Evolutionary conservation across 768 basidiomycete genomes (phyloP).

Genomic region (Mycena floridula): DNA sequence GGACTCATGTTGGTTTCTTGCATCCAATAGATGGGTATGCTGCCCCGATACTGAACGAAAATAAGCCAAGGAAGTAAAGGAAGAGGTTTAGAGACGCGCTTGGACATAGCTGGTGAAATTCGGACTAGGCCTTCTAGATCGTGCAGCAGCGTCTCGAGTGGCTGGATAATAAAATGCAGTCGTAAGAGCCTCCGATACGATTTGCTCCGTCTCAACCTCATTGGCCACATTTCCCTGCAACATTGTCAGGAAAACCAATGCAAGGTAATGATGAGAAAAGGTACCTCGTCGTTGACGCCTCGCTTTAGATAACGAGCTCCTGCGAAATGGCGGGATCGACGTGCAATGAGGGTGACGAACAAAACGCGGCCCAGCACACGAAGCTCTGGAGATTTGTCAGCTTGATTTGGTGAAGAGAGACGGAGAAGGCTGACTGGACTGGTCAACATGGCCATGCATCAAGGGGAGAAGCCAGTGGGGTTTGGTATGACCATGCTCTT

Average conservation of each 20-base stretch:
- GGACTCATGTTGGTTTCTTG: conserved; percentile 92
- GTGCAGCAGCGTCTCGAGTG: conserved; percentile 23
- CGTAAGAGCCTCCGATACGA: conserved; percentile 84
- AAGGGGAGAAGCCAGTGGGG: conserved; percentile 87
- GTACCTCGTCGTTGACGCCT: conserved; percentile 89
- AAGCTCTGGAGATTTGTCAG: conserved; percentile 52
- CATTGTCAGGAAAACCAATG: neutral
- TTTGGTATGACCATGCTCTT: conserved; percentile 30
- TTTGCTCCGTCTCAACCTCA: conserved; percentile 98
- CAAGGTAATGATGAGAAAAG: conserved; percentile 2
- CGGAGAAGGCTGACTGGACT: conserved; percentile 75
- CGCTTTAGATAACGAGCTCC: conserved; percentile 92
- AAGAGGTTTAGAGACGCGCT: conserved; percentile 28
- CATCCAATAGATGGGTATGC: conserved; percentile 95
- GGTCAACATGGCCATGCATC: conserved; percentile 95
- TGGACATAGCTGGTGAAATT: conserved; percentile 96
- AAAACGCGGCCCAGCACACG: conserved; percentile 85
- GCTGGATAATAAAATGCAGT: conserved; percentile 83
- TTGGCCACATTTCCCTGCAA: conserved; percentile 98
- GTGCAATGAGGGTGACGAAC: conserved; percentile 91
- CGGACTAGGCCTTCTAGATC: conserved; percentile 59
- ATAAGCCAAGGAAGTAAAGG: neutral
- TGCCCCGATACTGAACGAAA: conserved; percentile 78
- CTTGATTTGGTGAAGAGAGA: neutral
- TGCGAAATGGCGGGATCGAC: conserved; percentile 91